Evolutionary conservation across 495 filamentous ascomycete species (phyloP), one percentile per base, ranked within the genome.

Genomic region (Xylaria scruposa): DNA sequence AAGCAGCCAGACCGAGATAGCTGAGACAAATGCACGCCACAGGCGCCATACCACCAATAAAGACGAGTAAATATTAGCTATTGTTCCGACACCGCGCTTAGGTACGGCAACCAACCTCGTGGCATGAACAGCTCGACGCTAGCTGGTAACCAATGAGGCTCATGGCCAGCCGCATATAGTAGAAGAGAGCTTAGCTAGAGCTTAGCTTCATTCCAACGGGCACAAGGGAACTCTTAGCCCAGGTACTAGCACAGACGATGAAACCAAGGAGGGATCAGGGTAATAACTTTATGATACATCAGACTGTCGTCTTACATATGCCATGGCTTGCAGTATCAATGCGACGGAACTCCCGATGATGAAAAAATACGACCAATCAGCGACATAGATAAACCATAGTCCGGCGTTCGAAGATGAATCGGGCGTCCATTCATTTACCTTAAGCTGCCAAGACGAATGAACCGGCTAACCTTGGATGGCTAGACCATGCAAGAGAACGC

Each of bases 161-260:
- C 42, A 60, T 38, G 62, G 29, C 9, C 19, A 67, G 63, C 46
- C 46, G 46, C 29, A 53, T 36, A 44, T 21, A 29, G n/a, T n/a
- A n/a, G n/a, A n/a, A 63, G 19, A 63, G 13, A 29, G 42, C 6
- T 38, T 67, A 67, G 63, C 63, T 67, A 63, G 13, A 29, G 42
- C 6, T 38, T 67, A 67, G 63, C 63, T 67, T 53, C 63, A 38
- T 40, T 67, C 63, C 63, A 67, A 67, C 63, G 63, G 63, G 46
- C 44, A 67, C 63, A 67, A 67, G 26, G 63, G 63, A 67, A 67
- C 63, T 67, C 53, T 24, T n/a, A 67, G 19, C 29, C 26, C 26
- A 51, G 47, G 63, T 38, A 38, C 58, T 60, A 60, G 58, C 58
- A 38, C 10, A 60, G 58, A 21, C 31, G 33, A 60, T 60, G 31